These are phyloP conservation scores for Panaeolus cyanescens DNA, from an alignment of 768 basidiomycete species.

Conservation along the genomic window DNA sequence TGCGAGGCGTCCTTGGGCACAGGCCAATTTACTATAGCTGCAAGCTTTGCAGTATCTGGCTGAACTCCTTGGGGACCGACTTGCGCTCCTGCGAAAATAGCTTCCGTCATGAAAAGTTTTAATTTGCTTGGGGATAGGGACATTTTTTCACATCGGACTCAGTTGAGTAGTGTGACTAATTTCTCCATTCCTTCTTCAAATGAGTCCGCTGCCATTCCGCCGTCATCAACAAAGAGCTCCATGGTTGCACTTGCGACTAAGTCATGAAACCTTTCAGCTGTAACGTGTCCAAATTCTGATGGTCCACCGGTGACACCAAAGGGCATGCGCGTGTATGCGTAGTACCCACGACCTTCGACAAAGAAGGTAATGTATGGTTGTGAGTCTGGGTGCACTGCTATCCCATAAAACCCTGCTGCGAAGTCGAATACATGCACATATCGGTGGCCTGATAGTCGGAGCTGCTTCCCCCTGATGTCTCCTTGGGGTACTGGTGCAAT, in stretches of 20 bases:
- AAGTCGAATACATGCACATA: conserved; percentile 39
- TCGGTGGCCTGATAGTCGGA: conserved; percentile 31
- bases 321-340: conserved; percentile 33
- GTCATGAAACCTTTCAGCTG: conserved; percentile 23
- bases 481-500: conserved; percentile 36
- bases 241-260: conserved; percentile 20
- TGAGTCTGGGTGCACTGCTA: conserved; percentile 14
- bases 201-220: conserved; percentile 27
- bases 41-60: conserved; percentile 34
- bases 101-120: conserved; percentile 33
- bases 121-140: conserved; percentile 36
- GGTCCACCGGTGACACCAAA: conserved; percentile 42
- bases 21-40: conserved; percentile 32
- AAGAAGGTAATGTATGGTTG: conserved; percentile 34
- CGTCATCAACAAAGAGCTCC: conserved; percentile 44
- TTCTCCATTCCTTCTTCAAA: conserved; percentile 28
- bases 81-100: conserved; percentile 31
- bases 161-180: conserved; percentile 22
- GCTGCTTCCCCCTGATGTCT: conserved; percentile 41
- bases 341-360: conserved; percentile 36
- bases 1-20: conserved; percentile 24
- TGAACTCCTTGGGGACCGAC: conserved; percentile 31
- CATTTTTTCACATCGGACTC: conserved; percentile 24
- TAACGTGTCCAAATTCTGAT: conserved; percentile 29
- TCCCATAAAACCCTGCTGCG: conserved; percentile 36